These are phyloP conservation scores for Eruca vesicaria DNA, from an alignment of 441 rosid genomes.

Conservation along the genomic window DNA sequence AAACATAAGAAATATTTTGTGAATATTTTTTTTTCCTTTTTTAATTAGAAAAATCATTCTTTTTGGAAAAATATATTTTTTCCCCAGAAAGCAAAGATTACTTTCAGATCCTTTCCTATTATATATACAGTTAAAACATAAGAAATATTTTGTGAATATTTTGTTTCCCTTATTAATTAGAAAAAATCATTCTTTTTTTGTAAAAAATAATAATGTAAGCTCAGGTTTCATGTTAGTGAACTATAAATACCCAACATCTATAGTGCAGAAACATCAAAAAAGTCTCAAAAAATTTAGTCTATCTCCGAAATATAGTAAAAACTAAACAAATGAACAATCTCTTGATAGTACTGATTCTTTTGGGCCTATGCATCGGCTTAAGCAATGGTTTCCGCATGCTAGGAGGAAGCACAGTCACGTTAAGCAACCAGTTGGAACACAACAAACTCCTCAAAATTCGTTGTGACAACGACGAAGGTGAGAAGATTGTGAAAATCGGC, in stretches of 20 bases:
- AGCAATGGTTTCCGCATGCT: constrained; percentile 1
- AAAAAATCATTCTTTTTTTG: background rate
- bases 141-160: background rate
- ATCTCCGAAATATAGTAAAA: background rate
- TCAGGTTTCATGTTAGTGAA: background rate
- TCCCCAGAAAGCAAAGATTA: background rate
- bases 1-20: background rate
- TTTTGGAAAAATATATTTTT: too few species aligned
- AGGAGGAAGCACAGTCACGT: constrained; percentile 14
- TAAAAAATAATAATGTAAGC: background rate
- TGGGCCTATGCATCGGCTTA: constrained; percentile 11
- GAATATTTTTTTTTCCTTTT: background rate
- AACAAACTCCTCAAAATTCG: constrained; percentile 25
- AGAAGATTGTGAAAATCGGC: background rate
- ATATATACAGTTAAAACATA: background rate
- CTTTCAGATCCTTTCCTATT: background rate
- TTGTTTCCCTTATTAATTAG: background rate
- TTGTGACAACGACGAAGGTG: constrained; percentile 3
- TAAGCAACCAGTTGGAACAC: constrained; percentile 28
- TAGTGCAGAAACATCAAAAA: background rate
- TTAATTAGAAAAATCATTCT: background rate
- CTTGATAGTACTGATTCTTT: background rate
- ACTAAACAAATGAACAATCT: background rate
- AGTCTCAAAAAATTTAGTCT: background rate
- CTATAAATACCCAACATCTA: background rate